Evolutionary conservation across 306 rosid genomes (phyloP), one percentile per base, ranked within the genome.

Genomic region (Cucurbita moschata): DNA sequence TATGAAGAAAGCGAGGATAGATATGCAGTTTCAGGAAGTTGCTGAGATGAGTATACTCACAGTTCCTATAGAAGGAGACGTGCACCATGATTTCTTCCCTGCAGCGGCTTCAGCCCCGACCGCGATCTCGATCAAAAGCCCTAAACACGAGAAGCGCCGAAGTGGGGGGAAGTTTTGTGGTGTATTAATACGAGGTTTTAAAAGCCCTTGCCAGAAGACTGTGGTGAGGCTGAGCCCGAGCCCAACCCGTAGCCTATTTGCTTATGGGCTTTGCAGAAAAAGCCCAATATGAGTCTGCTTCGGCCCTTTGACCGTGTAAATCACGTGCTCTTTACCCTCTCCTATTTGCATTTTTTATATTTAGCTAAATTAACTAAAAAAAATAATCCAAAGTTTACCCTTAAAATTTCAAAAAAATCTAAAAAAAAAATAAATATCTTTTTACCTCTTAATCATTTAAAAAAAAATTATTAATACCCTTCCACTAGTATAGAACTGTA

Each of bases 31-130:
- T 3, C 44, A 15, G 10, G 35, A 61, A 61, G 43, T 37, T 6
- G 39, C 42, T 38, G 43, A 16, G 40, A 12, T 15, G 47, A 64
- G 70, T 0, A 64, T 64, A 64, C 70, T 64, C 35, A 64, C 70
- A 64, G 26, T 64, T 64, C 49, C 70, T 18, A 43, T 64, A 64
- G 70, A 64, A 64, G 35, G 70, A 64, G 49, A 64, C 50, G 70
- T 64, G 50, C 50, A 64, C 70, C 70, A 64, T 64, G 70, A 3
- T 15, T 61, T 8, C n/a, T 26, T 30, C 40, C 26, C 40, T 2
- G 64, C n/a, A 14, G 8, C 23, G 10, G 68, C 67, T 35, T 61
- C 67, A 35, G 47, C 54, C 54, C 8, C 1, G 54, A 7, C 19
- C 5, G 46, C 43, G 3, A n/a, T 39, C 26, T 39, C 30, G 8